phyloP scores from a whole-genome alignment of 2,329 filamentous ascomycete genomes.

The Paraconiothyrium brasiliense region DNA sequence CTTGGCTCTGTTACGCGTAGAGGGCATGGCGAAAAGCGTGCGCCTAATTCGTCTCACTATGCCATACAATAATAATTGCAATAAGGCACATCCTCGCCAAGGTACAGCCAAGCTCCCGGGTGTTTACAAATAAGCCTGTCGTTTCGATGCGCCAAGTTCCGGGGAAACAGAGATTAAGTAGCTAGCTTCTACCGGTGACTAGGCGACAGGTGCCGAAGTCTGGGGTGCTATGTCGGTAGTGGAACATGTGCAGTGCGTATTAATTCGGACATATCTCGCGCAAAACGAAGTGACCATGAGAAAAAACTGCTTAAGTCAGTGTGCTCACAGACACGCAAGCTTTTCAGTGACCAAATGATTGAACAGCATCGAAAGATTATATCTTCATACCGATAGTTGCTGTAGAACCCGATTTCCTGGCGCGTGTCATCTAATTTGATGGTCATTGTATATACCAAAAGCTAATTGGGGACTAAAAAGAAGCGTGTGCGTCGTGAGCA shows the following conservation, averaged over 20 bases:
- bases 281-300: not conserved
- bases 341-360: too few relatives aligned
- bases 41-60: not conserved
- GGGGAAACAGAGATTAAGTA: constrained; percentile 7
- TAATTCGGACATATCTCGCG: constrained; percentile 6
- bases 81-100: constrained; percentile 6
- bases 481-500: too few relatives aligned
- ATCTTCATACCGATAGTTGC: too few relatives aligned
- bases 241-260: not conserved
- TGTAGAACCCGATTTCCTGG: too few relatives aligned
- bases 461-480: too few relatives aligned
- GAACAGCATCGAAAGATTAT: too few relatives aligned
- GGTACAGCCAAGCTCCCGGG: constrained; percentile 2
- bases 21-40: not conserved
- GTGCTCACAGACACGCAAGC: too few relatives aligned
- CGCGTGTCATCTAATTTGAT: too few relatives aligned
- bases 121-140: not conserved
- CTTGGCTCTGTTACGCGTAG: not conserved
- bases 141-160: constrained; percentile 11
- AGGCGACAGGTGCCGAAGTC: constrained; percentile 7
- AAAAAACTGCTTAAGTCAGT: not conserved
- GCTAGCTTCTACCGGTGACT: constrained; percentile 7
- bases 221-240: not conserved
- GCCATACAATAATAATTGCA: not conserved
- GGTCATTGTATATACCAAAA: too few relatives aligned